A percentile compares a stretch with the other conserved stretches of the same genome.
Conservation (phyloP, 192 early-diverging fungal genomes). For the Entophlyctis luteolus region DNA sequence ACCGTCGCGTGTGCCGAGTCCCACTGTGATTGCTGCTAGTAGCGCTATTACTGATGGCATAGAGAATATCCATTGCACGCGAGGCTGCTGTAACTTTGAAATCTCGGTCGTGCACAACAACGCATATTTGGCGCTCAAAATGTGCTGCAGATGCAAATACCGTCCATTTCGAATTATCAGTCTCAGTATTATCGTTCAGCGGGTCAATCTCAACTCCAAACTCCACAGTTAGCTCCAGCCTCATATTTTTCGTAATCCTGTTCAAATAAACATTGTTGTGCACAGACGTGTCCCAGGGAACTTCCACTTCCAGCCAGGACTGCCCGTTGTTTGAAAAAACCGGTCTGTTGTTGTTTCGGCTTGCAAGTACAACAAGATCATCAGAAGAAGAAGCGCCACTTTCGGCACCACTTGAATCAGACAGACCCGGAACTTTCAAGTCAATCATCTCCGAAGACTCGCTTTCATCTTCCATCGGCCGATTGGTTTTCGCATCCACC, state of each 20-base stretch:
- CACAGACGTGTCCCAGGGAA: constrained; percentile 30
- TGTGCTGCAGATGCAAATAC: constrained; percentile 18
- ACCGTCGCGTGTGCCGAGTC: background rate
- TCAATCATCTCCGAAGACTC: constrained; percentile 17
- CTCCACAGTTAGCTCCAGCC: constrained; percentile 21
- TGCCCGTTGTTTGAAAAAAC: constrained; percentile 27
- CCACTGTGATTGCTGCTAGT: background rate
- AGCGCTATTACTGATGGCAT: background rate
- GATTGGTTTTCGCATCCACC: constrained; percentile 12
- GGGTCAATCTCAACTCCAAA: constrained; percentile 33
- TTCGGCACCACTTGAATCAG: background rate
- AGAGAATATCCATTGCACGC: constrained; percentile 1
- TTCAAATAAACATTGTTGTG: constrained; percentile 32
- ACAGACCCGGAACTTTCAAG: constrained; percentile 16
- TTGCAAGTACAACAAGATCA: background rate
- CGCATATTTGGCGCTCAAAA: constrained; percentile 21
- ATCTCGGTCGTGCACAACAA: constrained; percentile 27
- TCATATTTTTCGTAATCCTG: constrained; percentile 8
- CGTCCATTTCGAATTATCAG: constrained; percentile 15
- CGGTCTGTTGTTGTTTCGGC: background rate
- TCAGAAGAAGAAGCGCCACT: background rate
- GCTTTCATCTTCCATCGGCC: constrained; percentile 21
- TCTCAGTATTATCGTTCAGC: background rate
- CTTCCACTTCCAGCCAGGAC: constrained; percentile 26
- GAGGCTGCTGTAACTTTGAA: constrained; percentile 23